Evolutionary conservation across 192 early-diverging fungal genomes (phyloP), one percentile per base, ranked within the genome.

Genomic region (Backusella sp.): DNA sequence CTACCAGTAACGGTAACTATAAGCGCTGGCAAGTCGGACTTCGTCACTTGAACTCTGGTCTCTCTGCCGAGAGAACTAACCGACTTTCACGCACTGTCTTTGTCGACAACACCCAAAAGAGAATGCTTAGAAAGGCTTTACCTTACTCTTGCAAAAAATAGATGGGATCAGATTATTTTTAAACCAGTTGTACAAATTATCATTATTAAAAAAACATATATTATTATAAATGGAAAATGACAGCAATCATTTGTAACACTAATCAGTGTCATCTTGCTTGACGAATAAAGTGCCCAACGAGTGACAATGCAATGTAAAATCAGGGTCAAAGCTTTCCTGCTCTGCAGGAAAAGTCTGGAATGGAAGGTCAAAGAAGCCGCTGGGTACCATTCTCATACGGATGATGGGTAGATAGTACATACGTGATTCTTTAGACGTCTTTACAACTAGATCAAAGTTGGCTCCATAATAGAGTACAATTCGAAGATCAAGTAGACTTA

Each of bases 21-120:
- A 83, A 83, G 76, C 82, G 82, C 3, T 83, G 82, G 82, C 79
- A 80, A 32, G 79, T 70, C 11, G 82, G 82, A 49, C 72, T 74
- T 73, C 78, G 82, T 42, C 82, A 83, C 65, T 77, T 83, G 70
- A 83, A 83, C 42, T 52, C 71, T 23, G 53, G 62, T 35, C 75
- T 83, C 32, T 74, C 78, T n/a, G 78, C 75, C 17, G 79, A 83
- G 37, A 76, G 79, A 37, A 67, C 67, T 41, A 79, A 83, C 42
- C 76, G 82, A 34, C 70, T 83, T 26, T 77, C 65, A n/a, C 65
- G 75, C 37, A 68, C 66, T 0, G 28, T 74, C 26, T 37, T 80
- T 41, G 69, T 75, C 3, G 65, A 69, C 9, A 83, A 75, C 15
- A 77, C 76, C 39, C 78, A 83, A 71, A 83, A 80, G 76, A 73